Evolutionary conservation across 225 moss, liverwort and hornwort genomes (phyloP).

Genomic region (Thuidium tamariscinum): DNA sequence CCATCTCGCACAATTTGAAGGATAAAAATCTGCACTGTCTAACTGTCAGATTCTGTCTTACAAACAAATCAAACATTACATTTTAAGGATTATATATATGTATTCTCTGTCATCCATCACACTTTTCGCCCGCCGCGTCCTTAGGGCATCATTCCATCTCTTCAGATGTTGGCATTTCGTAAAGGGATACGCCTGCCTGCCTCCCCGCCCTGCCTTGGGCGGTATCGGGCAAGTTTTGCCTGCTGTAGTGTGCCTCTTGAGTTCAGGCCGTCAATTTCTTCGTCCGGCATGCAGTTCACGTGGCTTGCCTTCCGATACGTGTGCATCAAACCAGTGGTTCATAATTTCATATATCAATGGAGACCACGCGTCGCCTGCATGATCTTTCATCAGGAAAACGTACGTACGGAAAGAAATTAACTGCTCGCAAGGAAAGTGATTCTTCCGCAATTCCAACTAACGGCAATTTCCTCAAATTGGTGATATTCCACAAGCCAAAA

Average conservation of each 20-base stretch:
- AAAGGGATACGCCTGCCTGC: too few species aligned
- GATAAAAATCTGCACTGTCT: neutral
- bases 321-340: neutral
- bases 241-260: neutral
- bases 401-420: neutral
- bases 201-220: neutral
- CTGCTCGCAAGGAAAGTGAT: neutral
- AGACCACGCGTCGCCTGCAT: neutral
- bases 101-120: neutral
- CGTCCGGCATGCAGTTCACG: neutral
- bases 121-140: neutral
- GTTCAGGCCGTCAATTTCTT: neutral
- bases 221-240: neutral
- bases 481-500: neutral
- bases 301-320: neutral
- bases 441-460: neutral
- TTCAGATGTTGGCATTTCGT: neutral
- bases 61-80: too few species aligned
- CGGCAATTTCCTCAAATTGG: neutral
- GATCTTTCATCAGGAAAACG: neutral
- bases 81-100: too few species aligned
- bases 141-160: too few species aligned
- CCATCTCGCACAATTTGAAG: neutral
- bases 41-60: too few species aligned
- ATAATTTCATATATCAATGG: neutral